These are phyloP conservation scores for Pseudonectria foliicola DNA, from an alignment of 2,329 filamentous ascomycete genomes.

Conservation along the genomic window DNA sequence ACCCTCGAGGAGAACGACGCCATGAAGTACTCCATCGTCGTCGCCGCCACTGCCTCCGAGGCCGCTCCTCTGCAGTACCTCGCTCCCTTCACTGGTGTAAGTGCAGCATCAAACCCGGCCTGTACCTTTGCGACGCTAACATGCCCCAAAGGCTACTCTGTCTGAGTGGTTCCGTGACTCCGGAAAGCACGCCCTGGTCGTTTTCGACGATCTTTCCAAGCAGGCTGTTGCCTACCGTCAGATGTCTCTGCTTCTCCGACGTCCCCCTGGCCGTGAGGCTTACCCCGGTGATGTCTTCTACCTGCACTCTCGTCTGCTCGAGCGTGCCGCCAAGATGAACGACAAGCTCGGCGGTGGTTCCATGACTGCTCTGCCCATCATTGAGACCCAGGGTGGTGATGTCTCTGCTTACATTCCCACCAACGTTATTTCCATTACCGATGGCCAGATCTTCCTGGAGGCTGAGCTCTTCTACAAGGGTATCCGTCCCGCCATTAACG, in stretches of 20 bases:
- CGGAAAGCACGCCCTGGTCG: conserved; percentile 81
- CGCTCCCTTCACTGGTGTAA: conserved; percentile 76
- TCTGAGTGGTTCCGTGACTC: conserved; percentile 74
- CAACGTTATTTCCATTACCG: conserved; percentile 99
- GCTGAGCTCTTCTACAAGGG: conserved; percentile 99
- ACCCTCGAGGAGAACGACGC: conserved; percentile 99
- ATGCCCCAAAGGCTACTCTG: conserved; percentile 31
- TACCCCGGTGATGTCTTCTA: conserved; percentile 99
- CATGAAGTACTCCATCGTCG: conserved; percentile 94
- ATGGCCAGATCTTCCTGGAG: conserved; percentile 99
- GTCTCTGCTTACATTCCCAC: conserved; percentile 99
- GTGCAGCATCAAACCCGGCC: neutral
- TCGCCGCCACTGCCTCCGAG: conserved; percentile 95
- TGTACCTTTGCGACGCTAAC: conserved; percentile 7
- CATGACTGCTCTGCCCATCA: conserved; percentile 92
- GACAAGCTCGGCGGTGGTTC: conserved; percentile 91
- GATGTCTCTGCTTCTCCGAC: conserved; percentile 96
- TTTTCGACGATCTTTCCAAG: conserved; percentile 96
- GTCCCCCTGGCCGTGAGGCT: conserved; percentile 97
- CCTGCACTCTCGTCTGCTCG: conserved; percentile 96
- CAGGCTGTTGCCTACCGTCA: conserved; percentile 97
- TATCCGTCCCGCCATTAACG: conserved; percentile 99
- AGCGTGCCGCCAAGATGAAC: conserved; percentile 99
- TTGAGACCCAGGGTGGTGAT: conserved; percentile 99
- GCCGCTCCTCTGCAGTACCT: conserved; percentile 92